Evolutionary conservation across 1,284 basidiomycete species (phyloP).

Genomic region (Ceratobasidium theobromae): DNA sequence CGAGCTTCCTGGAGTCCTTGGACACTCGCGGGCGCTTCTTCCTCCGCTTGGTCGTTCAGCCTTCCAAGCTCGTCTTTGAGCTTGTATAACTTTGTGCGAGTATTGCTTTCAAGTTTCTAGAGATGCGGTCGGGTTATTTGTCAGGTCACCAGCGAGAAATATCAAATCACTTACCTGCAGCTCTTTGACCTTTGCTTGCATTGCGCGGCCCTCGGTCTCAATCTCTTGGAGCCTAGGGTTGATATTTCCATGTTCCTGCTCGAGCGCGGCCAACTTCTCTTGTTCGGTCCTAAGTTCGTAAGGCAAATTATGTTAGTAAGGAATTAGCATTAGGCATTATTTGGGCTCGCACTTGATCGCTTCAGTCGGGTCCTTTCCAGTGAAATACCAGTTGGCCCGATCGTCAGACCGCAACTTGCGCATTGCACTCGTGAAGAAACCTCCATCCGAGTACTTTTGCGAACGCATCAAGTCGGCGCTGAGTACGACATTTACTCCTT

Average conservation of each 20-base stretch:
- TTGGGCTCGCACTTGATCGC: neutral
- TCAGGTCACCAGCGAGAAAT: neutral
- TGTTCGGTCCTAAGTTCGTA: neutral
- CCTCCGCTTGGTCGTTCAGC: slow-evolving; percentile 63
- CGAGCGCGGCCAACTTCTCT: slow-evolving; percentile 14
- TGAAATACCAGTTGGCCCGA: slow-evolving; percentile 21
- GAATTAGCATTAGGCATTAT: too few species aligned
- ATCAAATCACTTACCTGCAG: slow-evolving; percentile 3
- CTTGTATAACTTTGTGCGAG: slow-evolving; percentile 41
- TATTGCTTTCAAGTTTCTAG: slow-evolving; percentile 41
- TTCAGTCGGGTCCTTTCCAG: neutral
- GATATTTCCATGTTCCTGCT: slow-evolving; percentile 12
- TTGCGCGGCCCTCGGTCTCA: slow-evolving; percentile 8
- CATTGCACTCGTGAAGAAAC: slow-evolving; percentile 27
- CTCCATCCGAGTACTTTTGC: slow-evolving; percentile 61
- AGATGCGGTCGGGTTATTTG: neutral
- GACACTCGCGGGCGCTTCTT: slow-evolving; percentile 72
- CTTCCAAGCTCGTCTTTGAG: slow-evolving; percentile 45
- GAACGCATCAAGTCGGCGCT: slow-evolving; percentile 28
- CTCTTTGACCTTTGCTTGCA: slow-evolving; percentile 15
- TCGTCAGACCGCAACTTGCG: slow-evolving; percentile 1
- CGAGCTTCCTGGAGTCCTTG: slow-evolving; percentile 60
- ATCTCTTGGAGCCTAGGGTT: slow-evolving; percentile 20
- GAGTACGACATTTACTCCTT: slow-evolving; percentile 27
- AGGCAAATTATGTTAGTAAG: neutral